These are phyloP conservation scores for Pichia sp. DNA, from an alignment of 1,139 yeast species.

Conservation along the genomic window DNA sequence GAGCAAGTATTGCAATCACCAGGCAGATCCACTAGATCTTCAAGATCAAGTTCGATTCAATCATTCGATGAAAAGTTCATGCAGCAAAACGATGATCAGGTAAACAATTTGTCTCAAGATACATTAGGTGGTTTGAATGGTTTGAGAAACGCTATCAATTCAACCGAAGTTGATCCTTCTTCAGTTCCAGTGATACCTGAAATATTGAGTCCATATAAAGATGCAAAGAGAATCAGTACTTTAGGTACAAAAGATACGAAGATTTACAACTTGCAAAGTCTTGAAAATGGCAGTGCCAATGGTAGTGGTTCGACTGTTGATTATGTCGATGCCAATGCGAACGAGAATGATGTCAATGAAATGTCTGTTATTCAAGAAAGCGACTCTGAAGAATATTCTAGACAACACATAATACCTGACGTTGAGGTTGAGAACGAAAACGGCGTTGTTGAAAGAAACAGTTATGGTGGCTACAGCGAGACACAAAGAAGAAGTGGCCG, in stretches of 20 bases:
- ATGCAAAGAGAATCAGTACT: slow-evolving; percentile 27
- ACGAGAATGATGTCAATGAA: slow-evolving; percentile 15
- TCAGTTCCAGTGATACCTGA: slow-evolving; percentile 7
- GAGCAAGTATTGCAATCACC: neutral
- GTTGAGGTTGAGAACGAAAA: too few relatives aligned
- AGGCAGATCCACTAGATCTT: neutral
- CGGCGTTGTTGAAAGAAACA: too few relatives aligned
- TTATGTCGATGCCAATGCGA: neutral
- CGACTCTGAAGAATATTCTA: slow-evolving; percentile 14
- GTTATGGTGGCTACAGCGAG: too few relatives aligned
- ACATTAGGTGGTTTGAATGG: slow-evolving; percentile 14
- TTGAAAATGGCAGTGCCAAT: slow-evolving; percentile 4
- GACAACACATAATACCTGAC: too few relatives aligned
- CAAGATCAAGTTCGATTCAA: slow-evolving; percentile 13
- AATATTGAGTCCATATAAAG: neutral
- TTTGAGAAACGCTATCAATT: slow-evolving; percentile 4
- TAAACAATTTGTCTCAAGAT: slow-evolving; percentile 12
- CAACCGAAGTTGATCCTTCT: neutral
- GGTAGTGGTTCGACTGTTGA: neutral
- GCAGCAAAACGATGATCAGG: slow-evolving; percentile 1
- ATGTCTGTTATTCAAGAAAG: slow-evolving; percentile 32
- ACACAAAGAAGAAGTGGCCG: neutral
- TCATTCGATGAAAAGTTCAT: slow-evolving; percentile 20
- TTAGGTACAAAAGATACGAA: slow-evolving; percentile 31
- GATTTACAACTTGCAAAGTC: slow-evolving; percentile 28